These are phyloP conservation scores for Lathyrus tuberosus DNA, from an alignment of 306 rosid species.

Conservation along the genomic window DNA sequence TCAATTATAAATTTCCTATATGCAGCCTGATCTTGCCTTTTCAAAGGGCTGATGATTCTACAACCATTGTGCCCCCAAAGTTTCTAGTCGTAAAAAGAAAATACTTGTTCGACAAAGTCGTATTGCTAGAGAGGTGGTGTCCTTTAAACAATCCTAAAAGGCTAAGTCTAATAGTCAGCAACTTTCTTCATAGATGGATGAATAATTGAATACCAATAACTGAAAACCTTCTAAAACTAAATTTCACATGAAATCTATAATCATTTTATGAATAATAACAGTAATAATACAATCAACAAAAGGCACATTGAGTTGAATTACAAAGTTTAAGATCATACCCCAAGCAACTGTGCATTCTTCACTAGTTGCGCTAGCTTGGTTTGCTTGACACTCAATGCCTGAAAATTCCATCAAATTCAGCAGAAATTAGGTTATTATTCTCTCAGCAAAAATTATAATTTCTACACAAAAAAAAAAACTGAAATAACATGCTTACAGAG, in stretches of 20 bases:
- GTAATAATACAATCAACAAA: not conserved
- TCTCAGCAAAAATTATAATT: not conserved
- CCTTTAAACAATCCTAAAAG: not conserved
- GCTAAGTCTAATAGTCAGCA: not conserved
- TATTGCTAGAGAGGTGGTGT: not conserved
- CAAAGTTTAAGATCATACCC: slow-evolving; percentile 43
- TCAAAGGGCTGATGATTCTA: not conserved
- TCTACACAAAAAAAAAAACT: not conserved
- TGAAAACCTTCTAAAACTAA: not conserved
- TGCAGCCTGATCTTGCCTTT: not conserved
- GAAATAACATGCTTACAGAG: slow-evolving; percentile 57
- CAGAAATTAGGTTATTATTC: not conserved
- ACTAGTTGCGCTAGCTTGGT: slow-evolving; percentile 59
- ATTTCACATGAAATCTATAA: not conserved
- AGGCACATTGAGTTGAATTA: too few species aligned
- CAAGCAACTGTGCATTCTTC: slow-evolving; percentile 62
- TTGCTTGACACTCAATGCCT: slow-evolving; percentile 97
- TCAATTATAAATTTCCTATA: not conserved
- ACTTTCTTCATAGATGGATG: not conserved
- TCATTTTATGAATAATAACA: not conserved
- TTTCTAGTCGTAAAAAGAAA: not conserved
- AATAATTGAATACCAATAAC: not conserved
- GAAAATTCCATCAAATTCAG: slow-evolving; percentile 4
- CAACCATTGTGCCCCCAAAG: not conserved
- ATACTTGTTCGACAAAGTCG: not conserved